phyloP scores from a whole-genome alignment of 2,329 filamentous ascomycete species.

The Alternaria triticina region DNA sequence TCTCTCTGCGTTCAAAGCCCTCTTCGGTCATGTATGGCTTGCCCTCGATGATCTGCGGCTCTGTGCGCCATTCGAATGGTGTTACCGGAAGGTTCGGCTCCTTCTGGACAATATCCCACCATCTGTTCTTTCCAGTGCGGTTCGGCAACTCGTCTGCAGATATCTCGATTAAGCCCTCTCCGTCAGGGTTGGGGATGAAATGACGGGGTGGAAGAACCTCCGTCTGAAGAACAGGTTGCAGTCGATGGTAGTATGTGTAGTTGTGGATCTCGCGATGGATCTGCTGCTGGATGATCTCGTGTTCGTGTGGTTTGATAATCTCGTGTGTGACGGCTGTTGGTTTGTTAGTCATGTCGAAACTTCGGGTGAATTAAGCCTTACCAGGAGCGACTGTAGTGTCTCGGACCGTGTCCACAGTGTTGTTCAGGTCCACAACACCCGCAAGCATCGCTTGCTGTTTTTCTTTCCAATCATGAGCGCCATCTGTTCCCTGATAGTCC shows the following conservation, averaged over 20 bases:
- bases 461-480: constrained; percentile 3
- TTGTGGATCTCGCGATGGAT: constrained; percentile 63
- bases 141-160: constrained; percentile 51
- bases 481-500: neutral
- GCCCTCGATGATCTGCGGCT: constrained; percentile 50
- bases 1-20: constrained; percentile 52
- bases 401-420: constrained; percentile 50
- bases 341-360: constrained; percentile 13
- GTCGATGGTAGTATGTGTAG: constrained; percentile 59
- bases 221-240: constrained; percentile 61
- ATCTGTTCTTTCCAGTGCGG: constrained; percentile 33
- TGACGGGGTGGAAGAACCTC: constrained; percentile 61
- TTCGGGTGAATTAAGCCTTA: constrained; percentile 18
- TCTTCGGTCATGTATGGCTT: constrained; percentile 46
- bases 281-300: constrained; percentile 55
- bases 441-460: constrained; percentile 22
- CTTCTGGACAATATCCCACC: constrained; percentile 38
- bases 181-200: constrained; percentile 51
- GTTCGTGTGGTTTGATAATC: constrained; percentile 51
- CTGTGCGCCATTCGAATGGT: constrained; percentile 27
- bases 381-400: constrained; percentile 49
- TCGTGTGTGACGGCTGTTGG: constrained; percentile 59
- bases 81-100: constrained; percentile 14
- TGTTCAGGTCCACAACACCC: constrained; percentile 44
- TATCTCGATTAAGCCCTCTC: constrained; percentile 53